phyloP scores from a whole-genome alignment of 2,329 filamentous ascomycete species.

The Aspergillus fischeri region DNA sequence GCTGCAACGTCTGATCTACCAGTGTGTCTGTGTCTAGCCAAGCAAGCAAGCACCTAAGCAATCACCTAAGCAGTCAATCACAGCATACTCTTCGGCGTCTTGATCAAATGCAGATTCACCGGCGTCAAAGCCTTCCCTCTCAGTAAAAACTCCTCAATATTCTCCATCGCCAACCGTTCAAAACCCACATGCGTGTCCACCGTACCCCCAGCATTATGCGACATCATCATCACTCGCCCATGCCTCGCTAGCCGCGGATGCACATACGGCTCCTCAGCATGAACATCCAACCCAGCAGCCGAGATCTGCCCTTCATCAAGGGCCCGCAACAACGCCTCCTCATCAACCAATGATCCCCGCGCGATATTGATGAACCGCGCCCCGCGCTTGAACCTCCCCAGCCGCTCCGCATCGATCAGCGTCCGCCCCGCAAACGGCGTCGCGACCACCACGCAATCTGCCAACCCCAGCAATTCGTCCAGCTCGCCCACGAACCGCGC shows the following conservation, averaged over 20 bases:
- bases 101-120: slow-evolving; percentile 58
- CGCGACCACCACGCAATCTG: slow-evolving; percentile 48
- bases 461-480: slow-evolving; percentile 39
- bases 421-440: slow-evolving; percentile 42
- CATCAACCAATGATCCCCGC: slow-evolving; percentile 48
- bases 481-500: slow-evolving; percentile 42
- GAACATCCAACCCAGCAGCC: slow-evolving; percentile 52
- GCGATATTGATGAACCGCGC: slow-evolving; percentile 50
- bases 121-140: slow-evolving; percentile 45
- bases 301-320: slow-evolving; percentile 46
- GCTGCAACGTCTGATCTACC: not conserved
- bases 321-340: slow-evolving; percentile 45
- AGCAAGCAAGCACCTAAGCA: no score
- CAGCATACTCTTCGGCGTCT: slow-evolving; percentile 14
- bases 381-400: slow-evolving; percentile 47
- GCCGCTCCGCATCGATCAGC: slow-evolving; percentile 39
- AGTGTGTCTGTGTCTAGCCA: not conserved
- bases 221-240: slow-evolving; percentile 43
- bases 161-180: slow-evolving; percentile 46
- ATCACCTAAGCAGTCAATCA: not conserved
- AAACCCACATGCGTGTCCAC: slow-evolving; percentile 49
- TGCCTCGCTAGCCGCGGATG: slow-evolving; percentile 40
- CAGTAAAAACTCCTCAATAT: slow-evolving; percentile 33
- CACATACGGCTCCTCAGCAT: slow-evolving; percentile 52
- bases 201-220: slow-evolving; percentile 48